A percentile compares a stretch with the other conserved stretches of the same genome.
phyloP scores from a whole-genome alignment of 768 basidiomycete genomes.

The Pulveroboletus sp. region DNA sequence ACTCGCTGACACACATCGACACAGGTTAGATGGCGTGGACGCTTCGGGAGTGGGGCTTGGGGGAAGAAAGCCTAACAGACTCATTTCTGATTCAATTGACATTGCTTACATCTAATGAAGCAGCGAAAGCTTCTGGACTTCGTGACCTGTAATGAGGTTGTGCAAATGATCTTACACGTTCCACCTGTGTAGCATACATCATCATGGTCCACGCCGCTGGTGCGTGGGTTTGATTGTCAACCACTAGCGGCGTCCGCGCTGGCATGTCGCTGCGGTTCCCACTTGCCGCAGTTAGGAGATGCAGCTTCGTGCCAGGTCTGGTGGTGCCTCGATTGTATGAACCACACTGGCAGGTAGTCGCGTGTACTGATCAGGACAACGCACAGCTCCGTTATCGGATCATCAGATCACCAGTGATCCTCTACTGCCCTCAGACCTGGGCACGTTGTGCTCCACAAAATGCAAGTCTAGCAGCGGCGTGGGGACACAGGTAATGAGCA shows the following conservation, averaged over 20 bases:
- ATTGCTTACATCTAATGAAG: constrained; percentile 7
- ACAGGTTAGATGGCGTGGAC: not conserved
- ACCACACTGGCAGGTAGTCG: constrained; percentile 12
- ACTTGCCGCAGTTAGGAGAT: constrained; percentile 13
- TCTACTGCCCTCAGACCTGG: constrained; percentile 20
- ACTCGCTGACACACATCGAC: not conserved
- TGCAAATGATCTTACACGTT: not conserved
- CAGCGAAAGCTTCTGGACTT: not conserved
- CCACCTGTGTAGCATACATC: not conserved
- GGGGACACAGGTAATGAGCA: not conserved
- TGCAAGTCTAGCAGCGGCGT: not conserved
- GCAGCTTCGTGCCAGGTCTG: not conserved
- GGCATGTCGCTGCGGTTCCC: constrained; percentile 7
- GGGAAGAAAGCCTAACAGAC: not conserved
- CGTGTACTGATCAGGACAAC: constrained; percentile 16
- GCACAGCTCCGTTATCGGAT: constrained; percentile 4
- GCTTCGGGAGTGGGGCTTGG: not conserved
- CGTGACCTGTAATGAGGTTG: not conserved
- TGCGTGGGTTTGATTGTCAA: constrained; percentile 4
- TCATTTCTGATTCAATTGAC: not conserved
- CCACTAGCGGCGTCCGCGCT: constrained; percentile 2
- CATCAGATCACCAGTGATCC: constrained; percentile 6
- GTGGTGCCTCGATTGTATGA: not conserved
- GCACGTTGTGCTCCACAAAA: constrained; percentile 7
- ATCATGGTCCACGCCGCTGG: constrained; percentile 7